phyloP scores from a whole-genome alignment of 2,329 filamentous ascomycete genomes.

The Mycosphaerelloides madeirae region DNA sequence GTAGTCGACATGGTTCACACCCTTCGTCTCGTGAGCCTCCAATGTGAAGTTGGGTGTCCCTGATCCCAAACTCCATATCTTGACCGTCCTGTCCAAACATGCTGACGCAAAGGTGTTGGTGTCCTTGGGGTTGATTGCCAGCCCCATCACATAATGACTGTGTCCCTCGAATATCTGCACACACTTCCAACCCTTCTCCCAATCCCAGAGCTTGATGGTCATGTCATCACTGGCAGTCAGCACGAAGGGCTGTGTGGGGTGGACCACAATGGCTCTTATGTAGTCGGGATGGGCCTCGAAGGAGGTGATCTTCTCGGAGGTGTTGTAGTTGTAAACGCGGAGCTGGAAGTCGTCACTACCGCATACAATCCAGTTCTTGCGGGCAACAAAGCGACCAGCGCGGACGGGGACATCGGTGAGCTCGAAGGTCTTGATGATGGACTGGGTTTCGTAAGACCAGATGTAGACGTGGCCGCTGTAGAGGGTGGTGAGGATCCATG shows the following conservation, averaged over 20 bases:
- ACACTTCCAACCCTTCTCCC: slow-evolving; percentile 98
- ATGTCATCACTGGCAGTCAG: slow-evolving; percentile 96
- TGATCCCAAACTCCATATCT: slow-evolving; percentile 95
- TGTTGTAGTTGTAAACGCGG: slow-evolving; percentile 98
- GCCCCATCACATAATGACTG: slow-evolving; percentile 92
- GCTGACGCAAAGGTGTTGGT: slow-evolving; percentile 64
- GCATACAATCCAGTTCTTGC: slow-evolving; percentile 80
- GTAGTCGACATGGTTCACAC: slow-evolving; percentile 96
- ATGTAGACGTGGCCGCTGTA: slow-evolving; percentile 99
- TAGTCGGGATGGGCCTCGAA: slow-evolving; percentile 99
- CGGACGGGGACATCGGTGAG: slow-evolving; percentile 96
- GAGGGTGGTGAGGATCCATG: slow-evolving; percentile 90
- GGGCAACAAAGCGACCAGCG: slow-evolving; percentile 89
- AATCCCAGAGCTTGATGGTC: slow-evolving; percentile 98
- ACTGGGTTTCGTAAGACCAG: slow-evolving; percentile 96
- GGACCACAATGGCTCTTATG: slow-evolving; percentile 92
- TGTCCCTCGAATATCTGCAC: slow-evolving; percentile 96
- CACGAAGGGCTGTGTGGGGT: slow-evolving; percentile 92
- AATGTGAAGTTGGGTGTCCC: slow-evolving; percentile 94
- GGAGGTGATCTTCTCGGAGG: slow-evolving; percentile 93
- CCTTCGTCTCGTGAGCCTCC: slow-evolving; percentile 94
- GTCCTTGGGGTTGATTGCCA: slow-evolving; percentile 96
- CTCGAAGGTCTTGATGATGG: slow-evolving; percentile 98
- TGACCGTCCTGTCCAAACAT: slow-evolving; percentile 92
- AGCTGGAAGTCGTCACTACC: slow-evolving; percentile 87